A percentile compares a stretch with the other conserved stretches of the same genome.
Evolutionary conservation across 2,329 filamentous ascomycete species (phyloP).

Genomic region (Xylaria digitata): DNA sequence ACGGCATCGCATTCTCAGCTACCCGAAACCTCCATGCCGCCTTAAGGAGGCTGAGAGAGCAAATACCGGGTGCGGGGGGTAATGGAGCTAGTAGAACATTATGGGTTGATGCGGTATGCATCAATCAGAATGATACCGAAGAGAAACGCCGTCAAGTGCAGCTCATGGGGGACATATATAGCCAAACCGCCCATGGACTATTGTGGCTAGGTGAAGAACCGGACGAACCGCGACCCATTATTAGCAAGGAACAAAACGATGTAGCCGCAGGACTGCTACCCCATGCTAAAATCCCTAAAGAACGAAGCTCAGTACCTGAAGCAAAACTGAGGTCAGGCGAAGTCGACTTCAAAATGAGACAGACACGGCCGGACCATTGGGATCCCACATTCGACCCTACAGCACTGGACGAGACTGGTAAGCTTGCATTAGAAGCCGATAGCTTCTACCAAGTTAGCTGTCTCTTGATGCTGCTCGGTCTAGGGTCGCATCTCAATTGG

Average conservation of each 20-base stretch:
- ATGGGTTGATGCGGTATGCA: slow-evolving; percentile 27
- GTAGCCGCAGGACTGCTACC: slow-evolving; percentile 15
- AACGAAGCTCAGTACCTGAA: slow-evolving; percentile 11
- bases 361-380: slow-evolving; percentile 26
- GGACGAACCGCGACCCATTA: slow-evolving; percentile 15
- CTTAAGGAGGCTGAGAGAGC: slow-evolving; percentile 22
- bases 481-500: slow-evolving; percentile 25
- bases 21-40: slow-evolving; percentile 24
- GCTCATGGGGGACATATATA: slow-evolving; percentile 29
- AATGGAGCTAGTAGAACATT: slow-evolving; percentile 11
- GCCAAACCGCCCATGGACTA: slow-evolving; percentile 23
- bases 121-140: slow-evolving; percentile 20
- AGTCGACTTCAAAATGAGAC: slow-evolving; percentile 20
- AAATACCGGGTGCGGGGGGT: not conserved
- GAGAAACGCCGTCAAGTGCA: slow-evolving; percentile 19
- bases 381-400: slow-evolving; percentile 11
- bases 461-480: slow-evolving; percentile 12
- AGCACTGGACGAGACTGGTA: slow-evolving; percentile 10
- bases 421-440: slow-evolving; percentile 22
- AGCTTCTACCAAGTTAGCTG: slow-evolving; percentile 28
- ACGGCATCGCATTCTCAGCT: slow-evolving; percentile 15
- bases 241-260: slow-evolving; percentile 15
- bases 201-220: slow-evolving; percentile 27
- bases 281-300: slow-evolving; percentile 2
- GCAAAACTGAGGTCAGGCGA: slow-evolving; percentile 2